phyloP scores from a whole-genome alignment of 1,284 basidiomycete species.

The Cryptococcus depauperatus region DNA sequence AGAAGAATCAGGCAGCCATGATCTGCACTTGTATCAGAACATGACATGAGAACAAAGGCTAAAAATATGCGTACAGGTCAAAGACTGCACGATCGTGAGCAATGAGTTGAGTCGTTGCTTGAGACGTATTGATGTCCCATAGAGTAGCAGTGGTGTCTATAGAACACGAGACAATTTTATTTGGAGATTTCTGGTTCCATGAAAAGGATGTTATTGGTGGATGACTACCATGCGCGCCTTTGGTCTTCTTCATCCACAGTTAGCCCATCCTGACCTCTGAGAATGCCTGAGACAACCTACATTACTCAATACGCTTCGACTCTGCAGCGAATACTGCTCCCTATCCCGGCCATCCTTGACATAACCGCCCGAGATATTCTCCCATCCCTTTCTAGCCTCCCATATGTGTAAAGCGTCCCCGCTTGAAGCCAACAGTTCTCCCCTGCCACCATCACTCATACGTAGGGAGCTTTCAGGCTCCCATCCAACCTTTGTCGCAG shows the following conservation, averaged over 20 bases:
- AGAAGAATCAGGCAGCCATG: slow-evolving; percentile 95
- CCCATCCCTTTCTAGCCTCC: slow-evolving; percentile 57
- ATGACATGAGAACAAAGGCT: background rate
- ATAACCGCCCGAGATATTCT: slow-evolving; percentile 53
- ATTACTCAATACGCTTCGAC: slow-evolving; percentile 57
- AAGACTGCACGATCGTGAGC: slow-evolving; percentile 94
- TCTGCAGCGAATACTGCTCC: slow-evolving; percentile 48
- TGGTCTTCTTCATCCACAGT: slow-evolving; percentile 54
- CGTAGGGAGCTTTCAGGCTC: slow-evolving; percentile 34
- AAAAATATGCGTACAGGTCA: slow-evolving; percentile 26
- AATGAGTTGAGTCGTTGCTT: slow-evolving; percentile 94
- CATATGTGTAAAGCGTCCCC: slow-evolving; percentile 82
- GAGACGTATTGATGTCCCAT: slow-evolving; percentile 92
- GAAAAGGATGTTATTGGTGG: slow-evolving; percentile 91
- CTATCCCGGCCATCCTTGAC: slow-evolving; percentile 54
- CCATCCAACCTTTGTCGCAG: slow-evolving; percentile 45
- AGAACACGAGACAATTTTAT: slow-evolving; percentile 84
- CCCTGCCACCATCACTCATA: slow-evolving; percentile 25
- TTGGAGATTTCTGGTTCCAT: slow-evolving; percentile 85
- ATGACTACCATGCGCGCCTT: slow-evolving; percentile 70
- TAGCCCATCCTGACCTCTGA: background rate
- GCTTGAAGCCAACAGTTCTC: slow-evolving; percentile 78
- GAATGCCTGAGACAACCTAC: slow-evolving; percentile 50
- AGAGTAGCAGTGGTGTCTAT: slow-evolving; percentile 94
- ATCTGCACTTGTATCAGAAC: slow-evolving; percentile 38